Evolutionary conservation across 2,329 filamentous ascomycete species (phyloP), one percentile per base, ranked within the genome.

Genomic region (Ceratocystis cubensis): DNA sequence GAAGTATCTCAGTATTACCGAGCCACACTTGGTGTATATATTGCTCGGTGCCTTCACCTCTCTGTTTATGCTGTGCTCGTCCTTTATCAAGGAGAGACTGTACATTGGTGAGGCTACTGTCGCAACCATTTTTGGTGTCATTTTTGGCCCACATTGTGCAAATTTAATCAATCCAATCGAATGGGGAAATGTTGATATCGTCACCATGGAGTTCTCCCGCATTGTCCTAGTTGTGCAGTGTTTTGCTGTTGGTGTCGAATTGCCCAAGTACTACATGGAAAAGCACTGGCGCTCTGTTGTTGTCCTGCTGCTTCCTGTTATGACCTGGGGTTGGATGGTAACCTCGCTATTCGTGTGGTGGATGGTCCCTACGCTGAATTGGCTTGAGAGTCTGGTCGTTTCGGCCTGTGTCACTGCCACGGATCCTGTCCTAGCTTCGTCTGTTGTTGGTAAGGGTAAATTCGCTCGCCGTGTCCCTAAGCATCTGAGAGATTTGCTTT

Each of bases 71-170:
- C 81, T 99, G 68, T 96, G 91, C 76, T 99, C 94, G 68, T 91
- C 95, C 66, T 86, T 97, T 74, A 96, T 99, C 79, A 99, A 99
- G 81, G 94, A 99, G 81, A 89, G 89, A 75, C 83, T 97, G 73
- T 99, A 99, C 79, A 99, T 99, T 75, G 94, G 94, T 74, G 94
- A 99, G 82, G 94, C 94, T 63, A 97, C 94, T 1, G 90, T 99
- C 57, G 91, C 91, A 63, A 95, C 91, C 2, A 77, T 96, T 62
- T 91, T 88, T 73, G 91, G 91, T 70, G 87, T 96, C 75, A 91
- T 94, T 71, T 95, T 96, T 72, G 91, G 91, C 0, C 91, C 91
- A 17, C 86, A 91, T 78, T 90, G 86, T 48, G 89, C 89, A 68
- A 85, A 91, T 71, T 80, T 95, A 48, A 92, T 96, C 74, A 80